These are phyloP conservation scores for Debaryomyces singareniensis DNA, from an alignment of 1,139 yeast species.

Conservation along the genomic window DNA sequence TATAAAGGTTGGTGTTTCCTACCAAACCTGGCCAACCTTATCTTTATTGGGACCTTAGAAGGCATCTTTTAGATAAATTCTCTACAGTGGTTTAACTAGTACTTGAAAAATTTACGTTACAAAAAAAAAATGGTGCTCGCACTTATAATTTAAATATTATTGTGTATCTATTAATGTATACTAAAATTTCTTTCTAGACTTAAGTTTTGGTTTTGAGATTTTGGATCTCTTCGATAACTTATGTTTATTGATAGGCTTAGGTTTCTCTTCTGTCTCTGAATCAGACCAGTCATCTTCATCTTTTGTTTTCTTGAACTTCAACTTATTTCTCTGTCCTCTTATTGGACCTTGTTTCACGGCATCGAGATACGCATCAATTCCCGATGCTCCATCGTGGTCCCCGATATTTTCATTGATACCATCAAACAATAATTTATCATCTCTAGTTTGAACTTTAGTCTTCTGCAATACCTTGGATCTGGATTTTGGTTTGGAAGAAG, in stretches of 20 bases:
- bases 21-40: conserved; percentile 90
- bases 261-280: conserved; percentile 24
- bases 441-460: conserved; percentile 47
- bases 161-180: too few species aligned
- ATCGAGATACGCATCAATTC: conserved; percentile 86
- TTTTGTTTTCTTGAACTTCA: conserved; percentile 71
- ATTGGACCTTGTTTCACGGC: conserved; percentile 91
- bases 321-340: conserved; percentile 85
- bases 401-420: conserved; percentile 39
- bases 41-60: conserved; percentile 23
- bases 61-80: conserved; percentile 8
- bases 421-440: conserved; percentile 49
- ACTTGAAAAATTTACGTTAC: too few species aligned
- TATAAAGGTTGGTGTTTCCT: conserved; percentile 81
- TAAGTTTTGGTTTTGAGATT: conserved; percentile 37
- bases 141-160: too few species aligned
- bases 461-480: conserved; percentile 37
- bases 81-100: not conserved
- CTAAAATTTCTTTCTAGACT: too few species aligned
- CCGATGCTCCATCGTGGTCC: conserved; percentile 41
- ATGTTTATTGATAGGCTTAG: conserved; percentile 8
- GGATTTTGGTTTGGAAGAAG: conserved; percentile 74
- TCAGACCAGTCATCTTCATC: conserved; percentile 52
- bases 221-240: conserved; percentile 16
- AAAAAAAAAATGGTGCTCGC: too few species aligned